phyloP scores from a whole-genome alignment of 2,329 filamentous ascomycete species.

The Albifimbria verrucaria region DNA sequence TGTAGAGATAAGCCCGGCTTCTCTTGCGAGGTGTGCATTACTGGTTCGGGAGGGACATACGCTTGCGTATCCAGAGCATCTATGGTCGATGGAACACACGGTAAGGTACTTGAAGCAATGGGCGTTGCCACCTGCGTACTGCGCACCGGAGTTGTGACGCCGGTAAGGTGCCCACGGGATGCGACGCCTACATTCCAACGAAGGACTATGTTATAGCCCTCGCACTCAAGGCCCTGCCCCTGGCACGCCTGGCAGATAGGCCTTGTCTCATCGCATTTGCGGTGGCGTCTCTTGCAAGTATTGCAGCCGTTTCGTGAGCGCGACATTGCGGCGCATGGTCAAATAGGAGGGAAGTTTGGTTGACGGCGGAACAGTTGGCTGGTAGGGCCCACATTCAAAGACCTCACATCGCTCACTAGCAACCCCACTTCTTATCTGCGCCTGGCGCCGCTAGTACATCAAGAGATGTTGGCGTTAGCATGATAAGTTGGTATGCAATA shows the following conservation, averaged over 20 bases:
- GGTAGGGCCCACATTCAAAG: no score
- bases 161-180: conserved; percentile 9
- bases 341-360: no score
- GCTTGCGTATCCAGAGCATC: neutral
- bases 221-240: conserved; percentile 8
- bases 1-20: neutral
- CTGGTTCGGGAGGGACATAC: neutral
- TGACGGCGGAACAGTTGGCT: no score
- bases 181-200: conserved; percentile 14
- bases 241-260: conserved; percentile 11
- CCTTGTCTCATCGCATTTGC: conserved; percentile 16
- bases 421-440: no score
- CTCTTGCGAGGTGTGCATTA: neutral
- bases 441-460: no score
- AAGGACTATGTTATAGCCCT: conserved; percentile 11
- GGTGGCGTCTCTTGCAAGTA: conserved; percentile 16
- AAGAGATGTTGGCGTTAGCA: no score
- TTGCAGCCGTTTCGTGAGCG: conserved; percentile 14
- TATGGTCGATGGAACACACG: neutral
- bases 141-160: conserved; percentile 7
- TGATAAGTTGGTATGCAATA: no score
- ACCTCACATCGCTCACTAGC: no score
- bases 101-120: neutral
- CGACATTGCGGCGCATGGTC: conserved; percentile 12
- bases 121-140: neutral